phyloP scores from a whole-genome alignment of 2,329 filamentous ascomycete species.

The Aureobasidium uvarum region DNA sequence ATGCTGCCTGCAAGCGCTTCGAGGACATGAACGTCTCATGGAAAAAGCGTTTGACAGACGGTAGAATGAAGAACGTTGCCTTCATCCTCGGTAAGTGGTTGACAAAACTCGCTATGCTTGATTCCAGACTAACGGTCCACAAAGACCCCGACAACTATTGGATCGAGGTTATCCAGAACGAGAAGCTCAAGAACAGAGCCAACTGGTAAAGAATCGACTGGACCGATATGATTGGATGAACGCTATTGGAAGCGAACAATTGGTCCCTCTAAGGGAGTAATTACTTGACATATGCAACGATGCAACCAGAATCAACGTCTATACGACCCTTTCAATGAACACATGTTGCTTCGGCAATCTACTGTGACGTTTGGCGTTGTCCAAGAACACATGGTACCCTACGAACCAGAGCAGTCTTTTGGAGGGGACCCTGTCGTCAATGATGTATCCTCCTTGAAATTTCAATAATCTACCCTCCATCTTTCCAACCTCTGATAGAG shows the following conservation, averaged over 20 bases:
- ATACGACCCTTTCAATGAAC: not conserved
- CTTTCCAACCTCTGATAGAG: no score
- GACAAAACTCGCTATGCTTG: not conserved
- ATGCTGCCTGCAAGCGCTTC: conserved; percentile 81
- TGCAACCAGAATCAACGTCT: not conserved
- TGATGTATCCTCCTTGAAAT: not conserved
- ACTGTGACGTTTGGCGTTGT: not conserved
- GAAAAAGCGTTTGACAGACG: conserved; percentile 95
- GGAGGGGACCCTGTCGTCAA: not conserved
- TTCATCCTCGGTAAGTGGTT: conserved; percentile 66
- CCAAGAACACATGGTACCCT: no score
- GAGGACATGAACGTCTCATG: conserved; percentile 78
- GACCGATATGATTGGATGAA: not conserved
- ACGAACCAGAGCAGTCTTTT: not conserved
- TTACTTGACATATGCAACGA: not conserved
- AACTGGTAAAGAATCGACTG: conserved; percentile 2
- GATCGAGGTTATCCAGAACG: conserved; percentile 76
- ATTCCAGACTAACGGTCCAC: conserved; percentile 27
- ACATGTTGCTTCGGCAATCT: not conserved
- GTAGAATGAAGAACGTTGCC: conserved; percentile 87
- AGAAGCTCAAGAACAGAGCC: conserved; percentile 52
- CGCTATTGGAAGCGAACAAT: conserved; percentile 1
- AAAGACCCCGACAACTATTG: conserved; percentile 75
- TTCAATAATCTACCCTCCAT: not conserved
- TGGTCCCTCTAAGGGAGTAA: not conserved